These are phyloP conservation scores for Furcasterigmium sp. DNA, from an alignment of 2,329 filamentous ascomycete species.

Conservation along the genomic window DNA sequence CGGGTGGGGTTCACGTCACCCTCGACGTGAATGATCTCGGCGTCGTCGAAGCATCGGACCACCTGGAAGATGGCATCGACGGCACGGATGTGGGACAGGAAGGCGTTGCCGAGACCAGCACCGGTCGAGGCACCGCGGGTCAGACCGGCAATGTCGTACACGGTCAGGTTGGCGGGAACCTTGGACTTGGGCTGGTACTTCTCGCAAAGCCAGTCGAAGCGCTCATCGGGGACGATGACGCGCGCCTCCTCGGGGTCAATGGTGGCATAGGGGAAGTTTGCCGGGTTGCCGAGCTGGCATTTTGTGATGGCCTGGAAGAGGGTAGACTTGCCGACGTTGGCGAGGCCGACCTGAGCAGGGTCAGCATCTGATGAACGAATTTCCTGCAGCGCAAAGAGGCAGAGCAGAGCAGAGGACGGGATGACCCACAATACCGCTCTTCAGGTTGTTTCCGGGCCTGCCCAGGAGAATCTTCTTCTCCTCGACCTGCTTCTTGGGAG, in stretches of 20 bases:
- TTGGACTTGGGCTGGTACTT: conserved; percentile 97
- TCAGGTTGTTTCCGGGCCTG: conserved; percentile 94
- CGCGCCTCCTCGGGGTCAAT: conserved; percentile 98
- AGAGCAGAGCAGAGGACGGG: neutral
- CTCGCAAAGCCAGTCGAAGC: conserved; percentile 91
- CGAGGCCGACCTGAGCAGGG: conserved; percentile 75
- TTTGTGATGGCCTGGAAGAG: conserved; percentile 99
- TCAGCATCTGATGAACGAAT: conserved; percentile 21
- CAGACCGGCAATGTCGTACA: conserved; percentile 97
- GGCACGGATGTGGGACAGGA: conserved; percentile 97
- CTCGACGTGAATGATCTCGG: conserved; percentile 99
- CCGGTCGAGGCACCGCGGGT: conserved; percentile 95
- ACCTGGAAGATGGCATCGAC: conserved; percentile 98
- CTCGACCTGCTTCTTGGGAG: conserved; percentile 86
- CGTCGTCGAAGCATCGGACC: conserved; percentile 95
- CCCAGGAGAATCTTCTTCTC: conserved; percentile 97
- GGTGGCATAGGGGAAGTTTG: conserved; percentile 98
- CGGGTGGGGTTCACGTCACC: conserved; percentile 94
- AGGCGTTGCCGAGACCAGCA: conserved; percentile 94
- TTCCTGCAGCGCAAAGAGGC: conserved; percentile 28
- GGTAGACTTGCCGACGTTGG: conserved; percentile 98
- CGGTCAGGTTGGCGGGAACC: conserved; percentile 95
- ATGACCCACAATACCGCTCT: conserved; percentile 89
- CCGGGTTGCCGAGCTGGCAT: conserved; percentile 93
- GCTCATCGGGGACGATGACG: conserved; percentile 92